Evolutionary conservation across 306 rosid species (phyloP).

Genomic region (Echinosophora koreensis): DNA sequence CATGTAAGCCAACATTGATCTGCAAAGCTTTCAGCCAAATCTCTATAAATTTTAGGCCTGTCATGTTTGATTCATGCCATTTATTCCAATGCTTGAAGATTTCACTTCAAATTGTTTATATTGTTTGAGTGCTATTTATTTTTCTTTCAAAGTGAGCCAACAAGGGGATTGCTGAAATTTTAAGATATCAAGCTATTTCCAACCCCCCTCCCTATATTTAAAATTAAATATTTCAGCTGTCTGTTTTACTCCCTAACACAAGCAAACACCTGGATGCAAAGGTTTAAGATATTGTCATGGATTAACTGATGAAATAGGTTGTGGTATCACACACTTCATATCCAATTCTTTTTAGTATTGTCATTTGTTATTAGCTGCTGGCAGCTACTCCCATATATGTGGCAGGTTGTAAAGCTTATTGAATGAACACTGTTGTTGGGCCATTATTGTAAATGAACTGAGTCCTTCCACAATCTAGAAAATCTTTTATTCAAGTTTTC

Average conservation of each 20-base stretch:
- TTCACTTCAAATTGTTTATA: slow-evolving; percentile 4
- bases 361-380: slow-evolving; percentile 4
- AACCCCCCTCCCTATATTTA: background rate
- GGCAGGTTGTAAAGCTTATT: slow-evolving; percentile 26
- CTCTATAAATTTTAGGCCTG: background rate
- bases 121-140: slow-evolving; percentile 30
- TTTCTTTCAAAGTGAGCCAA: background rate
- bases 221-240: background rate
- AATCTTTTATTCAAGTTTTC: slow-evolving; percentile 11
- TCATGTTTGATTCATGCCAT: slow-evolving; percentile 21
- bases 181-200: background rate
- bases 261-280: background rate
- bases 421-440: slow-evolving; percentile 13
- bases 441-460: slow-evolving; percentile 27
- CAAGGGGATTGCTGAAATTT: background rate
- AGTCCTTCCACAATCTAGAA: slow-evolving; percentile 18
- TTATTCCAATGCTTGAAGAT: slow-evolving; percentile 5
- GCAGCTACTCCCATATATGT: slow-evolving; percentile 27
- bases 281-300: background rate
- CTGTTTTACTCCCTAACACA: background rate
- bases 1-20: slow-evolving; percentile 4
- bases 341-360: slow-evolving; percentile 7
- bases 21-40: background rate
- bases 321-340: background rate
- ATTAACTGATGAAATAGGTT: background rate